Percentiles rank a stretch among this genome's conserved stretches.
phyloP scores from a whole-genome alignment of 2,329 filamentous ascomycete genomes.

The Berkeleyomyces basicola region DNA sequence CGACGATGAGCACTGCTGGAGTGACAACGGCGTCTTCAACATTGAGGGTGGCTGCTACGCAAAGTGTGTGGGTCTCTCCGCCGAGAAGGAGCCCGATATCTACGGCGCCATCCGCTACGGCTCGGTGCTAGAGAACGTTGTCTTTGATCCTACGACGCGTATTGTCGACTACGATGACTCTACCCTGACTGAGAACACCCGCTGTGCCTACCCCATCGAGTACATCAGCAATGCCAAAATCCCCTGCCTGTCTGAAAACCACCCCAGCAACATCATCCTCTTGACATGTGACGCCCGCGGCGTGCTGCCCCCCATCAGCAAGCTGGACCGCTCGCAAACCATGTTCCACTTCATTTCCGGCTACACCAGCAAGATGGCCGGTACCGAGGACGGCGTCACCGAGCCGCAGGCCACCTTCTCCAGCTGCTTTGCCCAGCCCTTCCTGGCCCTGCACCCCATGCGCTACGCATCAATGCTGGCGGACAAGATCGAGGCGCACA shows the following conservation, averaged over 20 bases:
- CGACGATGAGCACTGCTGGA: slow-evolving; percentile 99
- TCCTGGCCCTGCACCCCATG: slow-evolving; percentile 98
- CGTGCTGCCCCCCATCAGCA: slow-evolving; percentile 94
- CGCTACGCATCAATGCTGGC: slow-evolving; percentile 97
- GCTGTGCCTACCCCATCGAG: slow-evolving; percentile 95
- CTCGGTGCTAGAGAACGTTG: slow-evolving; percentile 94
- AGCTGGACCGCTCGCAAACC: slow-evolving; percentile 83
- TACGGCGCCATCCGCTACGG: slow-evolving; percentile 91
- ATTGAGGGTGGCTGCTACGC: slow-evolving; percentile 99
- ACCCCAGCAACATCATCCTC: slow-evolving; percentile 95
- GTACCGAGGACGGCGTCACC: slow-evolving; percentile 90
- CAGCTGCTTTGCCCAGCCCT: slow-evolving; percentile 97
- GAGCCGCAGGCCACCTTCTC: slow-evolving; percentile 98
- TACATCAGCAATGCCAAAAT: slow-evolving; percentile 99
- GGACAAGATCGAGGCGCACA: slow-evolving; percentile 91
- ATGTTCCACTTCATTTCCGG: slow-evolving; percentile 99
- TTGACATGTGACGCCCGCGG: slow-evolving; percentile 95
- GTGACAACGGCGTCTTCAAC: slow-evolving; percentile 92
- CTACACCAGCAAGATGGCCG: slow-evolving; percentile 99
- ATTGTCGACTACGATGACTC: slow-evolving; percentile 89
- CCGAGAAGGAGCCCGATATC: slow-evolving; percentile 98
- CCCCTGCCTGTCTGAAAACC: slow-evolving; percentile 70
- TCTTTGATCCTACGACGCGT: slow-evolving; percentile 82
- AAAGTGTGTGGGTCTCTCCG: slow-evolving; percentile 93
- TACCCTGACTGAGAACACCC: slow-evolving; percentile 95